phyloP scores from a whole-genome alignment of 257 asterid species.

The Avicennia marina region DNA sequence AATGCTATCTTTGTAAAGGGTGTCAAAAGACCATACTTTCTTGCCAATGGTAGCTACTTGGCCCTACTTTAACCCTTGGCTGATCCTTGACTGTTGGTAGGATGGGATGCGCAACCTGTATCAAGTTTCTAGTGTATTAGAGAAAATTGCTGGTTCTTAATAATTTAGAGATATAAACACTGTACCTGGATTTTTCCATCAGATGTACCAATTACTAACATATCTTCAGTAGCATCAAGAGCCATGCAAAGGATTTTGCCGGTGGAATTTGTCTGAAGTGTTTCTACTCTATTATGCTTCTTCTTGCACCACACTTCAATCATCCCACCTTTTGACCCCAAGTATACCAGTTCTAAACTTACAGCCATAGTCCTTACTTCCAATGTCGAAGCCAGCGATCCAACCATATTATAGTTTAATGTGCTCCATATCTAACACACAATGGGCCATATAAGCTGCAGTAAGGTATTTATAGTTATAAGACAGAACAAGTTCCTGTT shows the following conservation, averaged over 20 bases:
- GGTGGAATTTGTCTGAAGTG: slow-evolving; percentile 47
- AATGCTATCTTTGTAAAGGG: too few species aligned
- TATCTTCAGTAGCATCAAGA: slow-evolving; percentile 50
- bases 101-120: too few species aligned
- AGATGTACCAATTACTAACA: slow-evolving; percentile 63
- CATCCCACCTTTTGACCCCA: slow-evolving; percentile 65
- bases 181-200: slow-evolving; percentile 86
- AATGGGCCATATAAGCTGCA: not conserved
- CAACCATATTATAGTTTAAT: slow-evolving; percentile 43
- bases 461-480: too few species aligned
- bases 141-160: too few species aligned
- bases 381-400: slow-evolving; percentile 52
- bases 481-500: too few species aligned
- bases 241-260: slow-evolving; percentile 59
- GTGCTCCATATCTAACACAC: slow-evolving; percentile 63
- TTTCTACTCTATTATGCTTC: slow-evolving; percentile 58
- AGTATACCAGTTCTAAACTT: slow-evolving; percentile 61
- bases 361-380: slow-evolving; percentile 60
- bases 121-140: too few species aligned
- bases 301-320: slow-evolving; percentile 78
- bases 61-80: too few species aligned
- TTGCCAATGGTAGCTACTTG: too few species aligned
- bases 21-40: too few species aligned
- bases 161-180: too few species aligned
- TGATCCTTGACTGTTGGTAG: too few species aligned